A percentile compares a stretch with the other conserved stretches of the same genome.
Conservation (phyloP, 345 rosid species). For the Anacardium occidentale region DNA sequence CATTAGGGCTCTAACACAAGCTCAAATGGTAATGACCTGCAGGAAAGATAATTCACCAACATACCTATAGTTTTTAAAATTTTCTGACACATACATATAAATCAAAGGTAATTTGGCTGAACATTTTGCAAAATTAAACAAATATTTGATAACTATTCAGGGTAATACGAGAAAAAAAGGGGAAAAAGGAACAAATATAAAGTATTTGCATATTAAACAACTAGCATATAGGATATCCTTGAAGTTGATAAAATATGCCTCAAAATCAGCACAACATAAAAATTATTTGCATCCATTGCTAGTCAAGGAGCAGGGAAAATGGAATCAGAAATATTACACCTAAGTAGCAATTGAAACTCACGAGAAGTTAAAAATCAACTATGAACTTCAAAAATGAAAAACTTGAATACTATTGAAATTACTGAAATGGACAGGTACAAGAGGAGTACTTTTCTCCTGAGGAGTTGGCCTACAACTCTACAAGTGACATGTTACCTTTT, state of each 20-base stretch:
- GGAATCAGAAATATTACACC: background rate
- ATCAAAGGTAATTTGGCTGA: background rate
- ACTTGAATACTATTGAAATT: too few species aligned
- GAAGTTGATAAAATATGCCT: background rate
- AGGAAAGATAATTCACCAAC: background rate
- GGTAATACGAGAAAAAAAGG: constrained; percentile 1
- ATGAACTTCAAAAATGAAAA: background rate
- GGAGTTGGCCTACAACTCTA: background rate
- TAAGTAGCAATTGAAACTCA: background rate
- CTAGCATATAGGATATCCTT: background rate
- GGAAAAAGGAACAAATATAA: background rate
- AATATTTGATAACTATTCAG: background rate
- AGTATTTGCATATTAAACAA: background rate
- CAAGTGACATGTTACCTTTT: background rate
- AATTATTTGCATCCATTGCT: background rate
- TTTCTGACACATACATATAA: background rate
- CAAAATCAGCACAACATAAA: background rate
- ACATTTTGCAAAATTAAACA: background rate
- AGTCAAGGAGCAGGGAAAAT: background rate
- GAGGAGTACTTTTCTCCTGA: background rate
- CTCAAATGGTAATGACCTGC: constrained; percentile 1
- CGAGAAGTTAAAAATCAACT: background rate
- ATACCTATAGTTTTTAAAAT: background rate
- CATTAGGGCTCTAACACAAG: background rate
- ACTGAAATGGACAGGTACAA: too few species aligned